Evolutionary conservation across 2,329 filamentous ascomycete genomes (phyloP), one percentile per base, ranked within the genome.

Genomic region (Fusarium hostae): DNA sequence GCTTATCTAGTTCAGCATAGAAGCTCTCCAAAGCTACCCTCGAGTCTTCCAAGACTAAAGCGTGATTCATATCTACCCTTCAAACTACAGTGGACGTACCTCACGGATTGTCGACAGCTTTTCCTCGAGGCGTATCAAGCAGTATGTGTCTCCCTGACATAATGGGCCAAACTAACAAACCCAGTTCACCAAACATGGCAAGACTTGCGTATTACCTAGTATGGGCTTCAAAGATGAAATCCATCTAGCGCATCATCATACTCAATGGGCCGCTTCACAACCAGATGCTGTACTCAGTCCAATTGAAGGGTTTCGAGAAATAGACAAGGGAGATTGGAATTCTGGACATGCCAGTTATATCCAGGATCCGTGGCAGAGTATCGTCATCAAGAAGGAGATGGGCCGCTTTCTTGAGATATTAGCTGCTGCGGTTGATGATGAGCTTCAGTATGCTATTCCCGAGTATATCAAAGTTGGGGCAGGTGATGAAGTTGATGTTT

Each of bases 201-300:
- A 78, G 32, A 74, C 82, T 0, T 84, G 84, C 6, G 74, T 85
- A 3, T 57, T 84, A 6, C 84, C 84, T 0, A 81, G 81, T 2
- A 73, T 84, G 22, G 81, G 80, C 6, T 78, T 81, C 35, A 80
- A 80, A 37, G 77, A 80, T 34, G 83, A 84, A 65, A 70, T 85
- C 20, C 80, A 86, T 59, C 66, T 86, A 48, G 83, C 84, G 0
- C 74, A 76, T 7, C 79, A 74, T 34, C 76, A 79, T 5, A 75
- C 85, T 66, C 76, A 79, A 26, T 85, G 83, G 84, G 74, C 81
- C 2, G 67, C 80, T 18, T 70, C 78, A 5, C 84, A 84, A 39
- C 82, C 82, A 3, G 83, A 85, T 3, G 63, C 69, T 5, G 73
- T 79, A 0, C 76, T 84, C 22, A 80, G 77, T 28, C 72, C 79